Evolutionary conservation across 2,329 filamentous ascomycete genomes (phyloP), one percentile per base, ranked within the genome.

Genomic region (Fusarium napiforme): DNA sequence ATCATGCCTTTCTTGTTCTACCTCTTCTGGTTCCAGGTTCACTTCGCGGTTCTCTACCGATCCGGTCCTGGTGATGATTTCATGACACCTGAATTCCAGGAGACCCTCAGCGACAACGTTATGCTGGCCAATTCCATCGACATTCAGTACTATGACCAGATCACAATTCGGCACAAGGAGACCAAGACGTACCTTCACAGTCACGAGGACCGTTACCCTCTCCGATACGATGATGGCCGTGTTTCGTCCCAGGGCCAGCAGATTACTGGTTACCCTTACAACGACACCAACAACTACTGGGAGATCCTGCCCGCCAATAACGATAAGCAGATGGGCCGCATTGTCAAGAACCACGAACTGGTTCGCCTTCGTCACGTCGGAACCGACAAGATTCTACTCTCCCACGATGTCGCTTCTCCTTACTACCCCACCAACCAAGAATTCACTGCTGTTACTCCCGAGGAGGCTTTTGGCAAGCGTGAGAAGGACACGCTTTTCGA

Each of bases 1-100:
- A 82, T 97, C 75, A 90, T 98, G 75, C 96, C 96, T 19, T 98
- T 99, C 87, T 87, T 98, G 79, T 97, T 99, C 84, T 99, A 99
- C 84, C 90, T 99, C 52, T 98, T 99, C 88, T 99, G 96, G 96
- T 99, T 99, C 91, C 96, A 99, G 87, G 95, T 99, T 36, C 96
- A 99, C 85, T 99, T 99, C 82, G 88, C 94, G 49, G 94, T 99
- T 78, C 88, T 99, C 71, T 92, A 86, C 75, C 89, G 92, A 68
- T 98, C 96, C 59, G 96, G 96, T 40, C 96, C 96, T 49, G 96
- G 96, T 60, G 96, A 99, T 80, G 96, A 98, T 79, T 99, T 99
- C 85, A 99, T 99, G 96, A 95, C 93, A 8, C 96, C 96, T 4
- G 94, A 96, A 79, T 99, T 99, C 86, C 96, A 99, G 85, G 95